Conservation (phyloP, 2,329 filamentous ascomycete species). For the Pseudocercospora macadamiae region DNA sequence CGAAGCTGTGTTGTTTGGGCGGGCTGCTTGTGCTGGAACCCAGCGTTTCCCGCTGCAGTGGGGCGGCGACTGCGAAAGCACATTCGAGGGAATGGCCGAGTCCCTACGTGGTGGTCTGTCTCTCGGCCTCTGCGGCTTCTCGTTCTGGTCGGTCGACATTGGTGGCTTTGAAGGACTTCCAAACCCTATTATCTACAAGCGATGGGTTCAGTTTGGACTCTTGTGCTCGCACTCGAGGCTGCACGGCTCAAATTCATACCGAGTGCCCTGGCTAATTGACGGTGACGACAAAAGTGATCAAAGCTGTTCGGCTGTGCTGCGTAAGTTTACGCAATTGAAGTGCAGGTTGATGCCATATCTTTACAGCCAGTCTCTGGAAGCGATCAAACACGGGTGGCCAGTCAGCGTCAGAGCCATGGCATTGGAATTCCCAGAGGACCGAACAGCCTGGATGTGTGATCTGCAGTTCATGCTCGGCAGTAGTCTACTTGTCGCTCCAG, state of each 20-base stretch:
- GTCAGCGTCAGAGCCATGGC: constrained; percentile 65
- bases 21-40: constrained; percentile 67
- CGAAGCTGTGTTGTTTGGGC: constrained; percentile 68
- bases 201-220: constrained; percentile 76
- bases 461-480: constrained; percentile 75
- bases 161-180: constrained; percentile 72
- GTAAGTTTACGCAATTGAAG: constrained; percentile 58
- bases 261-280: constrained; percentile 75
- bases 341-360: constrained; percentile 63
- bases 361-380: constrained; percentile 55
- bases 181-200: constrained; percentile 68
- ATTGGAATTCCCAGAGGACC: constrained; percentile 71
- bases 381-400: constrained; percentile 59
- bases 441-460: constrained; percentile 69
- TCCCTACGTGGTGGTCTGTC: constrained; percentile 67
- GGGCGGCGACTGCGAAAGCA: constrained; percentile 77
- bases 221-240: constrained; percentile 71
- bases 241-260: constrained; percentile 70
- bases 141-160: constrained; percentile 72
- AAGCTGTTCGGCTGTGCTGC: constrained; percentile 57
- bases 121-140: constrained; percentile 66
- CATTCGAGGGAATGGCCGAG: constrained; percentile 73
- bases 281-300: constrained; percentile 56
- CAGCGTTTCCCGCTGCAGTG: constrained; percentile 70
- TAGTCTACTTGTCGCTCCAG: constrained; percentile 64